Evolutionary conservation across 495 filamentous ascomycete species (phyloP), one percentile per base, ranked within the genome.

Genomic region (Talaromyces borbonicus): DNA sequence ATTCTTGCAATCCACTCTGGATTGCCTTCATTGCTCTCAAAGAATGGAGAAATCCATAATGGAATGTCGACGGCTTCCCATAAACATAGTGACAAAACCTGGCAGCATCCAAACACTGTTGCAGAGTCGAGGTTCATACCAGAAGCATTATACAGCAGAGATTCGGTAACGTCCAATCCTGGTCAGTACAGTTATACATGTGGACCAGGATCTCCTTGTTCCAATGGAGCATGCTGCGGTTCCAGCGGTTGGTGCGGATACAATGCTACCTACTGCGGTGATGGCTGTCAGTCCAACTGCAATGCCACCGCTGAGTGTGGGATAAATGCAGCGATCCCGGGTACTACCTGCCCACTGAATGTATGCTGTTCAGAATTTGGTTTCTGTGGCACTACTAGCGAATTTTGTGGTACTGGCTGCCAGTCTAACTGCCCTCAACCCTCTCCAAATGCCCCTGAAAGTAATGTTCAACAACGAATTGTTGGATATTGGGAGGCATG

Each of bases 231-330:
- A 4, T 60, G 57, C 46, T 58, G 57, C 27, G 50, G 55, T 23
- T 47, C 25, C 5, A 54, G 40, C 2, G 50, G 48, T 25, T 43
- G 55, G 14, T 58, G 41, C 9, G 56, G 56, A 11, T 59, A 54
- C 26, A 56, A 51, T 12, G 35, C 52, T 27, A 49, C 48, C 8
- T 56, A 52, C 41, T 60, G 59, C 44, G 56, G 56, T 35, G 50
- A 51, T n/a, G 56, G 54, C 0, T 68, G 64, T 35, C 37, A 39
- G 27, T 58, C 54, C 7, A 59, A 73, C 49, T 71, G 66, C 48
- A 50, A 71, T 52, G 67, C 68, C 15, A 57, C 59, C 23, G 65
- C 67, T 7, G 61, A 68, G 27, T 73, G 69, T 38, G 69, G 69
- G 1, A 42, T 51, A 39, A 59, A 58, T 49, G 52, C 58, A 12